A percentile compares a stretch with the other conserved stretches of the same genome.
phyloP scores from a whole-genome alignment of 208 protist species.

The Trypanosomatidae sp. region DNA sequence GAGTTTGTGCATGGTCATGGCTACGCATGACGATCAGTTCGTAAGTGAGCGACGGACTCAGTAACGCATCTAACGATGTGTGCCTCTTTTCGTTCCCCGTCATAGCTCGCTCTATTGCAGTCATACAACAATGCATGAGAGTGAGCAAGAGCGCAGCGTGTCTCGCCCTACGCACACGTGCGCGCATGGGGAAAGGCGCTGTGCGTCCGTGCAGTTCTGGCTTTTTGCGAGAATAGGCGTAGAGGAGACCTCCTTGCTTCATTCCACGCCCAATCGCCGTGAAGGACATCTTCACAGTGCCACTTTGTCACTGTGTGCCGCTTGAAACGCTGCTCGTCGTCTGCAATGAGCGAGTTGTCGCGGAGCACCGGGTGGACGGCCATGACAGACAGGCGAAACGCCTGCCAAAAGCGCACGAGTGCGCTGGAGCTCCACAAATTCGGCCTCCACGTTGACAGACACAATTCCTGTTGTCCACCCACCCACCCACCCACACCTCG shows the following conservation, averaged over 20 bases:
- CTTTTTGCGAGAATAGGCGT: conserved; percentile 3
- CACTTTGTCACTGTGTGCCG: conserved; percentile 77
- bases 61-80: background rate
- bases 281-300: conserved; percentile 69
- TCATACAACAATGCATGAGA: background rate
- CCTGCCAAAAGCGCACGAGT: conserved; percentile 64
- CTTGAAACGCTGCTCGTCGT: conserved; percentile 82
- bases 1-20: background rate
- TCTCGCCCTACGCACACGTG: too few species aligned
- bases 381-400: conserved; percentile 61
- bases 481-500: too few species aligned
- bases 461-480: conserved; percentile 54
- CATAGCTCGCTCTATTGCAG: background rate
- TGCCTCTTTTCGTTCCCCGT: background rate
- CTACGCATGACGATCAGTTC: background rate
- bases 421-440: conserved; percentile 73
- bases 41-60: background rate
- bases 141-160: background rate
- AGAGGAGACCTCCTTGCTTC: conserved; percentile 43
- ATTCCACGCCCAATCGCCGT: conserved; percentile 78
- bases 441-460: conserved; percentile 76
- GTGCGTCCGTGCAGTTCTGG: background rate
- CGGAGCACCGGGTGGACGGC: conserved; percentile 82
- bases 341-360: conserved; percentile 82
- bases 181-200: background rate